These are phyloP conservation scores for Diaporthe humulicola DNA, from an alignment of 2,329 filamentous ascomycete genomes.

Conservation along the genomic window DNA sequence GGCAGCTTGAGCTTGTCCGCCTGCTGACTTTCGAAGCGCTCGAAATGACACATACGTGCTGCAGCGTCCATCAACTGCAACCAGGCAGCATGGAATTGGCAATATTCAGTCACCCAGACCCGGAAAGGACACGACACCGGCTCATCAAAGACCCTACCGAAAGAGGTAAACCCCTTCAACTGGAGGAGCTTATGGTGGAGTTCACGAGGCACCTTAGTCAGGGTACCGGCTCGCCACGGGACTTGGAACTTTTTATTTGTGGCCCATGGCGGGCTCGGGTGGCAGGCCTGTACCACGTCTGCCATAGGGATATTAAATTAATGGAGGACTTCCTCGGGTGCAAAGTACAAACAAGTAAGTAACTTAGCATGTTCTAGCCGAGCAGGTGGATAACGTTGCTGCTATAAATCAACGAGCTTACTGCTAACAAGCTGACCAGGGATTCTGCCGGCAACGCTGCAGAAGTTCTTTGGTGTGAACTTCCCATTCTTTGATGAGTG, in stretches of 20 bases:
- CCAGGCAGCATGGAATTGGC: neutral
- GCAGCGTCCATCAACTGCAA: neutral
- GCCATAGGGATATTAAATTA: neutral
- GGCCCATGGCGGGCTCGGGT: neutral
- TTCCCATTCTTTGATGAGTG: neutral
- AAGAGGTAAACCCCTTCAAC: neutral
- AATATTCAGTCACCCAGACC: neutral
- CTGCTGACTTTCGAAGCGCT: neutral
- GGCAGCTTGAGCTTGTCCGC: neutral
- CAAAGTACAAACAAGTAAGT: neutral
- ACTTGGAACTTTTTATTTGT: neutral
- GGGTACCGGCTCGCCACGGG: neutral
- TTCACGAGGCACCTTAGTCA: neutral
- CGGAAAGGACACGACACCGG: neutral
- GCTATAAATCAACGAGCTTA: neutral
- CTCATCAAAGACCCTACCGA: neutral
- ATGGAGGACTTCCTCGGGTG: neutral
- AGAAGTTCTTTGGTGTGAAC: neutral
- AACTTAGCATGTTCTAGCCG: neutral
- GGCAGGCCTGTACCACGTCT: neutral
- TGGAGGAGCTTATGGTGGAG: neutral
- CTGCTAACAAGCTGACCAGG: neutral
- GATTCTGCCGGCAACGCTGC: neutral
- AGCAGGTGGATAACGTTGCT: neutral
- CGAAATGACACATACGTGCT: neutral